A percentile compares a stretch with the other conserved stretches of the same genome.
phyloP scores from a whole-genome alignment of 2,329 filamentous ascomycete genomes.

The Colletotrichum salicis region DNA sequence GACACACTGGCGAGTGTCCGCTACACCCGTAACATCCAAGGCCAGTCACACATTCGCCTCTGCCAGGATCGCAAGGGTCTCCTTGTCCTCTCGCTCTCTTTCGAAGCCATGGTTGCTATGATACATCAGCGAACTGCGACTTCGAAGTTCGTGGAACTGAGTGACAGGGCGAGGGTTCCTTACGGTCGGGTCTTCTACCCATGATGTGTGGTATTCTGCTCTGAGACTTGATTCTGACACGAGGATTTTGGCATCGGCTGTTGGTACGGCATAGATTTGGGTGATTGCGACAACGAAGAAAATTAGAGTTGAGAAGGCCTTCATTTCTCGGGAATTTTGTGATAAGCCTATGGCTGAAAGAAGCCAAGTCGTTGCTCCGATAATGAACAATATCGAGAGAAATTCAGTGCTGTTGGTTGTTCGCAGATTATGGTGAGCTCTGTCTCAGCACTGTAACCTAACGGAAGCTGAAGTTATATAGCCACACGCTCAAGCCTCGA shows the following conservation, averaged over 20 bases:
- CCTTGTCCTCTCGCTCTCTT: neutral
- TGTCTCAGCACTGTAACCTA: neutral
- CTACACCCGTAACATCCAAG: neutral
- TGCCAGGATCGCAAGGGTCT: neutral
- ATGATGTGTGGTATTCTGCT: slow-evolving; percentile 1
- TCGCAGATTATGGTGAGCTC: too few relatives aligned
- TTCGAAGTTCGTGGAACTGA: neutral
- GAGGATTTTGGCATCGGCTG: neutral
- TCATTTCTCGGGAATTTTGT: neutral
- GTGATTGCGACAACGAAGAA: neutral
- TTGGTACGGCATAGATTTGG: neutral
- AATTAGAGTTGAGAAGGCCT: neutral
- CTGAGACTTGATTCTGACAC: neutral
- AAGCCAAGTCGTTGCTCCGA: neutral
- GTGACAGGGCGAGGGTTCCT: neutral
- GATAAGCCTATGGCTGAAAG: neutral
- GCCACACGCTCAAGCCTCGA: neutral
- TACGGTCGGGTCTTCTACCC: neutral
- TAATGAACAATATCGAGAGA: neutral
- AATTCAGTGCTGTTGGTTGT: neutral
- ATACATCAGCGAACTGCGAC: neutral
- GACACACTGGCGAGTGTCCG: neutral
- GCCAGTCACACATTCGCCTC: neutral
- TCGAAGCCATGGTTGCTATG: neutral
- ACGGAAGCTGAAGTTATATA: neutral